A percentile compares a stretch with the other conserved stretches of the same genome.
Conservation (phyloP, 192 early-diverging fungal genomes). For the Backusella luteola region DNA sequence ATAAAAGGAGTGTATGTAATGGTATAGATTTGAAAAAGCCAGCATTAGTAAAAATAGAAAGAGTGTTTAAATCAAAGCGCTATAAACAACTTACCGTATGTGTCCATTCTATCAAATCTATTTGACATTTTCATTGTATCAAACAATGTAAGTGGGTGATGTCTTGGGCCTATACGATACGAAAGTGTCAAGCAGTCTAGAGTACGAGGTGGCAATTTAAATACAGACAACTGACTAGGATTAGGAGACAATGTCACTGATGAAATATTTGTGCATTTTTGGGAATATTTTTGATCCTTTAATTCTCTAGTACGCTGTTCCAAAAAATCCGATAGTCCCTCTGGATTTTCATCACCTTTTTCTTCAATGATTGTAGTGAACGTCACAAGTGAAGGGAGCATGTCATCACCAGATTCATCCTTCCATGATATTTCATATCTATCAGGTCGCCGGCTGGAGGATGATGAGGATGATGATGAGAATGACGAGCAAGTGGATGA, state of each 20-base stretch:
- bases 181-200: constrained; percentile 31
- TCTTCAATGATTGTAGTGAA: constrained; percentile 35
- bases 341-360: constrained; percentile 23
- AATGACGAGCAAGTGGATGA: neutral
- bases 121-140: constrained; percentile 35
- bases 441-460: neutral
- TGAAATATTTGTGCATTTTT: constrained; percentile 8
- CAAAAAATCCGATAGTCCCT: constrained; percentile 35
- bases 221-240: neutral
- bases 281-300: constrained; percentile 9
- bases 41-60: neutral
- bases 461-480: neutral
- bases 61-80: neutral
- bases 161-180: constrained; percentile 29
- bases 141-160: constrained; percentile 33
- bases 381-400: constrained; percentile 25
- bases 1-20: neutral
- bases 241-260: neutral
- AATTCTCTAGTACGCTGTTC: constrained; percentile 30
- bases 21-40: neutral
- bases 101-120: constrained; percentile 17
- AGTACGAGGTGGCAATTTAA: constrained; percentile 14
- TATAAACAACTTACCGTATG: constrained; percentile 24
- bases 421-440: constrained; percentile 34
- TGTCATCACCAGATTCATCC: constrained; percentile 32